Evolutionary conservation across 1,284 basidiomycete species (phyloP), one percentile per base, ranked within the genome.

Genomic region (Ganoderma lingzhi): DNA sequence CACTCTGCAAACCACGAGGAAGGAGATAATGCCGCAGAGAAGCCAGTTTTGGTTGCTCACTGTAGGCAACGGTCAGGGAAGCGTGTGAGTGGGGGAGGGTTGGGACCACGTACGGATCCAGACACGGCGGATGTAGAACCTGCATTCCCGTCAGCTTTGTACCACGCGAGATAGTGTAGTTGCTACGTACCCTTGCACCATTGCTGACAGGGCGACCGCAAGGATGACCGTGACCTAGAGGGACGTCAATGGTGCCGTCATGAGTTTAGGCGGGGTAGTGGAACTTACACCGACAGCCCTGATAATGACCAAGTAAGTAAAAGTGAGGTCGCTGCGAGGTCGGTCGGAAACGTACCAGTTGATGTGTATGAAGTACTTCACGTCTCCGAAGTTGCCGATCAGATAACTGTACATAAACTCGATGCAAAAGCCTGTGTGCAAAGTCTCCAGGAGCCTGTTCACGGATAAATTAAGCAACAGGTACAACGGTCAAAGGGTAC

Each of bases 361-460:
- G 58, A 70, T 68, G 39, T 41, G n/a, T 42, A 55, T 6, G 64
- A 72, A 70, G 45, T 68, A 64, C 63, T 61, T 30, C 8, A 60
- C 51, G 15, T 72, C 56, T 17, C 66, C 72, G 42, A 68, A 75
- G 48, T 67, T 58, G 6, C 12, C 37, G 37, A 73, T 63, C 1
- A 71, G 56, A 66, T 75, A 75, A 6, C 65, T 58, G 59, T 73
- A 75, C 4, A 71, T 58, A 56, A 73, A 42, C 45, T 70, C 67
- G 48, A 75, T 68, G 66, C 74, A 75, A 42, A 73, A 71, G 6
- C 62, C 72, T 5, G 72, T 75, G 63, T 75, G 74, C 4, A 65
- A 60, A 10, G 70, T 73, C 59, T 75, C 74, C 64, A 73, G 41
- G 15, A 73, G 28, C 69, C 73, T 74, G 63, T 14, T 35, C 35